Evolutionary conservation across 2,329 filamentous ascomycete species (phyloP).

Genomic region (Sporothrix phasma): DNA sequence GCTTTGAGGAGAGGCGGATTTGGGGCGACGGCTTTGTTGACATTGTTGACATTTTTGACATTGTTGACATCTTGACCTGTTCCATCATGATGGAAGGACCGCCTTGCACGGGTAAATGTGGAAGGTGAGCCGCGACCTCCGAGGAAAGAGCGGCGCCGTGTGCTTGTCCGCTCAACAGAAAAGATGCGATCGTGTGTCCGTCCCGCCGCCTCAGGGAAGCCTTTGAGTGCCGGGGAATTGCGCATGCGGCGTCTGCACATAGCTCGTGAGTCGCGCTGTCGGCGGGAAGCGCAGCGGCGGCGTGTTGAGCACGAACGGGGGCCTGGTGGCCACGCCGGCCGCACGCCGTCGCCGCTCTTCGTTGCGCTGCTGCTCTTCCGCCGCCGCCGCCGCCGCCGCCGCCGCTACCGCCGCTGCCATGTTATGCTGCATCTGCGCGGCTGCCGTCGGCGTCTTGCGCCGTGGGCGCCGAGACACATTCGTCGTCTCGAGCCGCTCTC

Average conservation of each 20-base stretch:
- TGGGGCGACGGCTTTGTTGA: too few species aligned
- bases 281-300: conserved; percentile 17
- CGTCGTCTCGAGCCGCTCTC: background rate
- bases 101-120: too few species aligned
- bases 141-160: too few species aligned
- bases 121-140: too few species aligned
- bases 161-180: background rate
- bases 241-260: conserved; percentile 10
- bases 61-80: too few species aligned
- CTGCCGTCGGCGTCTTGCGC: background rate
- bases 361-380: background rate
- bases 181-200: background rate
- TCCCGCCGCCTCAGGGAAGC: background rate
- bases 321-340: background rate
- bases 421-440: background rate
- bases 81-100: too few species aligned
- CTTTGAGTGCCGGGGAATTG: conserved; percentile 1
- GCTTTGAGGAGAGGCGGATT: too few species aligned
- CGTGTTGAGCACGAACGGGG: conserved; percentile 14
- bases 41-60: too few species aligned
- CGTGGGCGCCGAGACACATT: background rate
- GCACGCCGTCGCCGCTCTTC: background rate
- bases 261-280: conserved; percentile 5
- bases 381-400: background rate
- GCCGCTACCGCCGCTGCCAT: background rate